phyloP scores from a whole-genome alignment of 352 stramenopile genomes.

The Halophytophthora polymorphica region DNA sequence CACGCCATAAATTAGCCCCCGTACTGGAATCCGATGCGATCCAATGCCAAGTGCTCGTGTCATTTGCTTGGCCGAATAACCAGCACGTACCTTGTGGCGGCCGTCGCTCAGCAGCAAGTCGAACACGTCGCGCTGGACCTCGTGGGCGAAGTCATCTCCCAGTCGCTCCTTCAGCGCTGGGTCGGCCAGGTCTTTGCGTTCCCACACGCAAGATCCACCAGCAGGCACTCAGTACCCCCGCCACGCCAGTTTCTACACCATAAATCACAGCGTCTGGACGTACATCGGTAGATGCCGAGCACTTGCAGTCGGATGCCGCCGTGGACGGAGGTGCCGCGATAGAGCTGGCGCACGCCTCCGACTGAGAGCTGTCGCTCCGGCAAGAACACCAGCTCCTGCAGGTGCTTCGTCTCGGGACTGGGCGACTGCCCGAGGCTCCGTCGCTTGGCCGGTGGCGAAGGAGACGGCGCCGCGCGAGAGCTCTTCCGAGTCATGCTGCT shows the following conservation, averaged over 20 bases:
- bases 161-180: constrained; percentile 38
- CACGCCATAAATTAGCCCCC: neutral
- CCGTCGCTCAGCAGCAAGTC: constrained; percentile 70
- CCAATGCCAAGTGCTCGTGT: neutral
- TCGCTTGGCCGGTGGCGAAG: no score
- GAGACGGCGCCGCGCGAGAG: no score
- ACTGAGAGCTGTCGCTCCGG: constrained; percentile 24
- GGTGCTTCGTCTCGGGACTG: no score
- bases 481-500: no score
- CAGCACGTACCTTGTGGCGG: constrained; percentile 24
- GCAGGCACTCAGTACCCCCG: neutral
- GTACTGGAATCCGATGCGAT: no score
- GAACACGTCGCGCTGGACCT: constrained; percentile 38
- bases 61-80: neutral
- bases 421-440: no score
- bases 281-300: constrained; percentile 57
- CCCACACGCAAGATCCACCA: neutral
- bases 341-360: constrained; percentile 33
- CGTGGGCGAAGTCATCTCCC: constrained; percentile 3
- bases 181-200: constrained; percentile 43
- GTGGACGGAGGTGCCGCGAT: neutral
- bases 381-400: neutral
- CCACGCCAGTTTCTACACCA: neutral
- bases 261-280: constrained; percentile 2
- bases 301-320: constrained; percentile 39